phyloP scores from a whole-genome alignment of 176 grass and related monocot genomes.

The Zoysia pacifica region DNA sequence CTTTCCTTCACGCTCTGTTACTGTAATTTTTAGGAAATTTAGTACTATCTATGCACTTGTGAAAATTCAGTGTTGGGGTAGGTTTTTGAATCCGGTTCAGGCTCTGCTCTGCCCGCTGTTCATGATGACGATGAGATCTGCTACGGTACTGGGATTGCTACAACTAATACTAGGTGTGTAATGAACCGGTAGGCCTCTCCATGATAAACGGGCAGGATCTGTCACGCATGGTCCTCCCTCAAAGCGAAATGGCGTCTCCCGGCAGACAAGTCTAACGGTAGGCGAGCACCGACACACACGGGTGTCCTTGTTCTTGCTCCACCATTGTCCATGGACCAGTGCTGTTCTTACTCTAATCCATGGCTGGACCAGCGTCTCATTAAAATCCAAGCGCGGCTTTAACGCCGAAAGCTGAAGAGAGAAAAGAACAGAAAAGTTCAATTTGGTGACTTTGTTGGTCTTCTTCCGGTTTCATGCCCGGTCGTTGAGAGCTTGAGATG shows the following conservation, averaged over 20 bases:
- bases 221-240: neutral
- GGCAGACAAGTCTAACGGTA: conserved; percentile 34
- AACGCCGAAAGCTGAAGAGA: neutral
- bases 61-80: neutral
- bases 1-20: no score
- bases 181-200: neutral
- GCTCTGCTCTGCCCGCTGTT: neutral
- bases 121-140: neutral
- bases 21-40: neutral
- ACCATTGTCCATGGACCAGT: no score
- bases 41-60: neutral
- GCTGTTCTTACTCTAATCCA: no score
- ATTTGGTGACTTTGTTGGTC: neutral
- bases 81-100: neutral
- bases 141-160: neutral
- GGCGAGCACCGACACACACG: neutral
- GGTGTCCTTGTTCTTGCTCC: neutral
- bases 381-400: neutral
- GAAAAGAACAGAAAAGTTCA: neutral
- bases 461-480: neutral
- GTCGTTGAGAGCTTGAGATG: neutral
- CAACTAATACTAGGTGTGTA: neutral
- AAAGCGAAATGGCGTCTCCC: neutral
- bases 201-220: neutral
- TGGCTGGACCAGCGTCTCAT: neutral